Evolutionary conservation across 2,329 filamentous ascomycete genomes (phyloP).

Genomic region (Ceratocystis destructans): DNA sequence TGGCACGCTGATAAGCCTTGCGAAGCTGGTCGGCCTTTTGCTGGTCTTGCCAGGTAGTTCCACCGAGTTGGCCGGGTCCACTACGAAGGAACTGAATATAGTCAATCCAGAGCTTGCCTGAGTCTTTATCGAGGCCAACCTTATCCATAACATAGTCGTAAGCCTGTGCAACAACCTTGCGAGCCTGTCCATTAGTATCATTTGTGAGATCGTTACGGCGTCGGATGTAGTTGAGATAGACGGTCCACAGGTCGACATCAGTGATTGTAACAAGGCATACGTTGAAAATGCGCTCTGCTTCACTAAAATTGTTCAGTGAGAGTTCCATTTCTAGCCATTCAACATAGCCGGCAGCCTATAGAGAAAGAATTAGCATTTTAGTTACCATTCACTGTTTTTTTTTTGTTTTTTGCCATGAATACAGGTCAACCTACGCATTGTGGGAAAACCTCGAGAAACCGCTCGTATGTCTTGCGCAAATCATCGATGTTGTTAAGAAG

Average conservation of each 20-base stretch:
- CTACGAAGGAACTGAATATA: conserved; percentile 89
- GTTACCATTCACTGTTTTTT: not conserved
- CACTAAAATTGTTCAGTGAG: conserved; percentile 65
- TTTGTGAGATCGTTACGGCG: conserved; percentile 72
- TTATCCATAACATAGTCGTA: conserved; percentile 88
- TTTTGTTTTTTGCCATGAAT: not conserved
- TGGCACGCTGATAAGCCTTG: conserved; percentile 82
- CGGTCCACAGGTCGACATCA: conserved; percentile 77
- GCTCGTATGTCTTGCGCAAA: conserved; percentile 64
- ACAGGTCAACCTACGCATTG: conserved; percentile 57
- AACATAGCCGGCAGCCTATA: conserved; percentile 80
- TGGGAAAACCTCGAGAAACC: conserved; percentile 79
- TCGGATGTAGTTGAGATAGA: conserved; percentile 91
- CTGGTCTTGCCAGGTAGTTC: conserved; percentile 84
- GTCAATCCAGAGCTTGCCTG: conserved; percentile 81
- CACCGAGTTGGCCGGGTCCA: conserved; percentile 73
- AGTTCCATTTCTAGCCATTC: conserved; percentile 82
- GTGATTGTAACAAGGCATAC: conserved; percentile 64
- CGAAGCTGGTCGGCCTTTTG: conserved; percentile 94
- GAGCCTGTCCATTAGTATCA: conserved; percentile 62
- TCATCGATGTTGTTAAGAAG: conserved; percentile 71
- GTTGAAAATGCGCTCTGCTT: conserved; percentile 72
- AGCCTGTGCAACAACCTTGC: conserved; percentile 65
- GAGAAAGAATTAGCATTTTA: not conserved
- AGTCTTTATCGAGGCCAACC: conserved; percentile 82